Conservation (phyloP, 495 filamentous ascomycete genomes). For the Friedmanniomyces simplex region DNA sequence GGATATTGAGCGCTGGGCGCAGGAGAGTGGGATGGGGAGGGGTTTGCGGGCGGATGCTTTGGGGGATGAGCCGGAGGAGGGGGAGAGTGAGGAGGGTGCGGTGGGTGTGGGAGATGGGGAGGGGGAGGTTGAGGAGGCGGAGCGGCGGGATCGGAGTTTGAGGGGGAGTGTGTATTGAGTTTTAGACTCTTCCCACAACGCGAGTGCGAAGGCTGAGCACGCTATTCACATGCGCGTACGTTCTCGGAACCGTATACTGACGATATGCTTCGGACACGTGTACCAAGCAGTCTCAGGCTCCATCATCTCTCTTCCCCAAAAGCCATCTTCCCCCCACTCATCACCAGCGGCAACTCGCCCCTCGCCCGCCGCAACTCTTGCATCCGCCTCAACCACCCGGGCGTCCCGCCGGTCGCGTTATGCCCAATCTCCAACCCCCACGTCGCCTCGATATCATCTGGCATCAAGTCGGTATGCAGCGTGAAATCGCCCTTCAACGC, state of each 20-base stretch:
- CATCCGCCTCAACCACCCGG: neutral
- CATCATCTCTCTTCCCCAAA: too few species aligned
- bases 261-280: too few species aligned
- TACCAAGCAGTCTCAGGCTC: too few species aligned
- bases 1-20: conserved; percentile 27
- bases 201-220: too few species aligned
- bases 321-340: too few species aligned
- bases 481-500: conserved; percentile 14
- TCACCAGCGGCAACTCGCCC: too few species aligned
- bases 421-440: neutral
- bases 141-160: conserved; percentile 17
- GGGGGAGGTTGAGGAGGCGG: conserved; percentile 9
- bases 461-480: conserved; percentile 2
- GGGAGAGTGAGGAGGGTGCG: conserved; percentile 12
- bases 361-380: too few species aligned
- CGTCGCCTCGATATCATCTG: neutral
- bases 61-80: conserved; percentile 30
- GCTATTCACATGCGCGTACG: neutral
- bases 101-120: neutral
- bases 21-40: conserved; percentile 31
- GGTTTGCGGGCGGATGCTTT: conserved; percentile 32
- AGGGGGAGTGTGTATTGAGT: conserved; percentile 20
- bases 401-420: neutral
- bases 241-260: too few species aligned
- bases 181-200: too few species aligned